Base-by-base conservation (phyloP, 2,329 filamentous ascomycete species). In the Apiospora marii region DNA sequence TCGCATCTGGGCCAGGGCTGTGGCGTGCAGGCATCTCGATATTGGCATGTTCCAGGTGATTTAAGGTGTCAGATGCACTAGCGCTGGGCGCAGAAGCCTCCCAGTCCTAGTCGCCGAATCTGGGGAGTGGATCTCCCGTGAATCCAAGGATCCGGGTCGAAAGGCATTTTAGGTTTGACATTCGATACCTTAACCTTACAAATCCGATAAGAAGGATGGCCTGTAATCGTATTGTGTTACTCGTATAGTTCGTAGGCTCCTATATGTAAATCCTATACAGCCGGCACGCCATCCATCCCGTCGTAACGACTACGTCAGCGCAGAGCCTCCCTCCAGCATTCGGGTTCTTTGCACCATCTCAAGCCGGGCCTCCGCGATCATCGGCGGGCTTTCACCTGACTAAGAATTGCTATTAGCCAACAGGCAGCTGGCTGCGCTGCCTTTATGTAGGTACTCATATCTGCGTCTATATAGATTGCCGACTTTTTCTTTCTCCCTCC, bases 11-110 rank as follows among this genome's bases (percentile, higher is more conserved):
- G 27, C 14, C 27, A 19, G 34, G 19, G 22, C 14, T 22, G 51
- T 37, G 53, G 7, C 30, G 27, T 34, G 58, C 58, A 64, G 30
- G 58, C 6, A 64, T 41, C 58, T 41, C 58, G 58, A 64, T 64
- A 64, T 64, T 64, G 58, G 58, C n/a, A 64, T 64, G 58, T 6
- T n/a, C n/a, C n/a, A n/a, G n/a, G 58, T 64, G n/a, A 64, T 64
- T 64, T 64, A 64, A 64, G 58, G 58, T 64, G 58, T n/a, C 34
- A 41, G 58, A 64, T 41, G 58, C 58, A 64, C 58, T 64, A 64
- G 58, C n/a, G 58, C 5, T n/a, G 22, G 37, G 19, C 22, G 58
- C 58, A 64, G 37, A 13, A n/a, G 30, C 34, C 30, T 22, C 19
- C 30, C 19, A 58, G 24, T 30, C 51, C 51, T 30, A 37, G 30